Percentiles rank a stretch among this genome's conserved stretches.
Evolutionary conservation across 148 eudicot genomes (phyloP).

Genomic region (Camellia lanceoleosa): DNA sequence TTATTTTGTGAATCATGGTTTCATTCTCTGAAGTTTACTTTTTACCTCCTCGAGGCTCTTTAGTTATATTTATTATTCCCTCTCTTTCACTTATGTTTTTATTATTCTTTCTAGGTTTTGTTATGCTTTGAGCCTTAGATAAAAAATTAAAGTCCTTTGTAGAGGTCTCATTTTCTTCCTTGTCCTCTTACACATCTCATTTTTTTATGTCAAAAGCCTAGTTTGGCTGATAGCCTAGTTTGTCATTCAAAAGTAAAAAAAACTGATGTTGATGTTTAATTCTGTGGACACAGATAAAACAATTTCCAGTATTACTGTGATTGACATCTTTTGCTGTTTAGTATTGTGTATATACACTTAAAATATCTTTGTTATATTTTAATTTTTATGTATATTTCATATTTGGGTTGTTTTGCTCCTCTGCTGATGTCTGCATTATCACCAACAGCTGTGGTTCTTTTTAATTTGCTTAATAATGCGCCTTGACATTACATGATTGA

Average conservation of each 20-base stretch:
- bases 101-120: not conserved
- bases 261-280: not conserved
- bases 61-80: not conserved
- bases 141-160: not conserved
- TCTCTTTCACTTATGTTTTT: not conserved
- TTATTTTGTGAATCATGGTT: not conserved
- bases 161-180: not conserved
- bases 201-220: not conserved
- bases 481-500: slow-evolving; percentile 15
- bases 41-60: too few species aligned
- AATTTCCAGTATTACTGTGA: not conserved
- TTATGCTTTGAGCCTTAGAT: not conserved
- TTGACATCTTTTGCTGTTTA: slow-evolving; percentile 1
- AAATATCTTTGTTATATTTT: not conserved
- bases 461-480: not conserved
- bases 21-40: not conserved
- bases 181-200: not conserved
- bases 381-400: not conserved
- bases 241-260: too few species aligned
- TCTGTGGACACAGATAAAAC: not conserved
- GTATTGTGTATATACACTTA: not conserved
- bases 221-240: not conserved
- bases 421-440: not conserved
- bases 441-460: not conserved
- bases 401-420: not conserved